Evolutionary conservation across 202 grass and related monocot species (phyloP).

Genomic region (Miscanthus sacchariflorus): DNA sequence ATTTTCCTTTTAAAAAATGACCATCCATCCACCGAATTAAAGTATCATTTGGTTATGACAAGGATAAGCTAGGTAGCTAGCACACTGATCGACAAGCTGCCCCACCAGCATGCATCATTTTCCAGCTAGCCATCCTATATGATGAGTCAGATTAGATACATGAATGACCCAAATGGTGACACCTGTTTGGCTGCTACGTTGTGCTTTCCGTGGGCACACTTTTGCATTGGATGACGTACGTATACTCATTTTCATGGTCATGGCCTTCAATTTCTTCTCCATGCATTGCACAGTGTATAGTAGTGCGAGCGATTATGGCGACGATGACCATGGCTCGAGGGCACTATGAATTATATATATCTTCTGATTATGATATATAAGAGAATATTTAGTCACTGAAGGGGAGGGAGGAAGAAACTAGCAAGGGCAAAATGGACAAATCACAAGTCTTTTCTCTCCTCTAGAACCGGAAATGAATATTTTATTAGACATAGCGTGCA

Average conservation of each 20-base stretch:
- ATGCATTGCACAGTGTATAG: neutral
- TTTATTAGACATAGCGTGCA: too few relatives aligned
- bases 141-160: neutral
- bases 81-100: neutral
- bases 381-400: too few relatives aligned
- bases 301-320: conserved; percentile 34
- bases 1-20: neutral
- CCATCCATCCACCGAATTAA: too few relatives aligned
- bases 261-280: neutral
- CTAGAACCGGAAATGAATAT: too few relatives aligned
- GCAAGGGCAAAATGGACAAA: too few relatives aligned
- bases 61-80: neutral
- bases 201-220: neutral
- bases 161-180: conserved; percentile 18
- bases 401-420: too few relatives aligned
- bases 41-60: neutral
- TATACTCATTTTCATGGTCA: neutral
- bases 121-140: neutral
- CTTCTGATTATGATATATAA: too few relatives aligned
- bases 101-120: neutral
- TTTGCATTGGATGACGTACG: neutral
- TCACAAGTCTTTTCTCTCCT: too few relatives aligned
- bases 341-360: neutral
- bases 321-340: conserved; percentile 32
- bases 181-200: neutral